Evolutionary conservation across 1,139 yeast genomes (phyloP), one percentile per base, ranked within the genome.

Genomic region (Pichia terricola): DNA sequence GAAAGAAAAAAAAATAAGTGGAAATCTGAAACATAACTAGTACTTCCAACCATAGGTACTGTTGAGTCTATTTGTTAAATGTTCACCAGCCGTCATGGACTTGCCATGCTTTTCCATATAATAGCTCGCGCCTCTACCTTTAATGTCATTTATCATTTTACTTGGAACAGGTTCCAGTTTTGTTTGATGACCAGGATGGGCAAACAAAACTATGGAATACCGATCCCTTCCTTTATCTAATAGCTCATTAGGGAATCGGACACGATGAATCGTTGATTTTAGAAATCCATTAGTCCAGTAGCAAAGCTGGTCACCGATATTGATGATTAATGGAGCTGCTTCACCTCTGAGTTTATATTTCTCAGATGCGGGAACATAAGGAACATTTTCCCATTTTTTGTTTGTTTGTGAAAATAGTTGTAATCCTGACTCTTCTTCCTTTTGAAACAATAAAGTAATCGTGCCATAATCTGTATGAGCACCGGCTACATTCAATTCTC

Each of bases 141-240:
- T 60, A 40, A 71, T 68, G 3, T 61, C 55, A 31, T 65, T 57
- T 4, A 80, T 73, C 34, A 68, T 54, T 2, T 69, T 71, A 52
- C 84, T 72, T 10, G 91, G 94, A 40, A 85, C 85, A 3, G 94
- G 91, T 45, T 69, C 77, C 47, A 86, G 65, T 43, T 72, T 61
- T 0, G 86, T 77, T 25, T 72, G 75, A 51, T 82, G 77, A 49
- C 79, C 79, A 2, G 95, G 95, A 56, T 86, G 94, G 46, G 83
- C 75, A 67, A 86, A 86, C 56, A 80, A 81, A 2, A 82, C 95
- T 53, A 84, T 81, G 0, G 91, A 80, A 61, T 84, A 84, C 50
- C 95, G 71, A 52, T 81, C 87, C 45, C 73, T 75, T 22, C 82
- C 83, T 8, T 68, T 65, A 50, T 64, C 75, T 58, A 72, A 80